Evolutionary conservation across 2,329 filamentous ascomycete genomes (phyloP), one percentile per base, ranked within the genome.

Genomic region (Lachnellula occidentalis): DNA sequence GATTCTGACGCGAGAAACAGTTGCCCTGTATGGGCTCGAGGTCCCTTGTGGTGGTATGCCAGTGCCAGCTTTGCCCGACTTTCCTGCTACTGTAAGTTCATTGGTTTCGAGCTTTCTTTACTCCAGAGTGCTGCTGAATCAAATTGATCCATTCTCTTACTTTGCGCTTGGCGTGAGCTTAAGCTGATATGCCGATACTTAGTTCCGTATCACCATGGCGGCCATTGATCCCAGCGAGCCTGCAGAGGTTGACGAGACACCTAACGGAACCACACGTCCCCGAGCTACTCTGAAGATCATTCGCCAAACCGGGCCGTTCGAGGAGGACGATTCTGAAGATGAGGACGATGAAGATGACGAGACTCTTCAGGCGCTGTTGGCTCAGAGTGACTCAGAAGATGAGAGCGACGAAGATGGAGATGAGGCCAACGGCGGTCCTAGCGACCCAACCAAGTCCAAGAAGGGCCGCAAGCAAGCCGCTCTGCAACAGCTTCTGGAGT

Each of bases 141-240:
- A 46, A 22, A 34, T 47, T 17, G 51, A 14, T 22, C 24, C 42
- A 24, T 37, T 21, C 34, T 9, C 27, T 31, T 31, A 31, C 9
- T 31, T 12, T 31, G 27, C 27, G 27, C 9, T 31, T 31, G 27
- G 9, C 27, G 21, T 39, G 34, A 36, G 43, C 21, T 47, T 17
- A 9, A 49, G 41, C 61, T 67, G 48, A 65, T 31, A 31, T 37
- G 41, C 27, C 12, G 15, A 50, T 48, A 14, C 39, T 15, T 67
- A 96, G 92, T 95, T 96, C 77, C 90, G 90, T 72, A 90, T 99
- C 70, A 97, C 92, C 68, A 99, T 99, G 94, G 94, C 95, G 67
- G 94, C 94, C 62, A 87, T 99, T 71, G 92, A 99, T 71, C 94
- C 94, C 55, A 90, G 83, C 67, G 88, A 88, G 66, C 79, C 83